These are phyloP conservation scores for Annulohypoxylon maeteangense DNA, from an alignment of 495 filamentous ascomycete species.

Conservation along the genomic window DNA sequence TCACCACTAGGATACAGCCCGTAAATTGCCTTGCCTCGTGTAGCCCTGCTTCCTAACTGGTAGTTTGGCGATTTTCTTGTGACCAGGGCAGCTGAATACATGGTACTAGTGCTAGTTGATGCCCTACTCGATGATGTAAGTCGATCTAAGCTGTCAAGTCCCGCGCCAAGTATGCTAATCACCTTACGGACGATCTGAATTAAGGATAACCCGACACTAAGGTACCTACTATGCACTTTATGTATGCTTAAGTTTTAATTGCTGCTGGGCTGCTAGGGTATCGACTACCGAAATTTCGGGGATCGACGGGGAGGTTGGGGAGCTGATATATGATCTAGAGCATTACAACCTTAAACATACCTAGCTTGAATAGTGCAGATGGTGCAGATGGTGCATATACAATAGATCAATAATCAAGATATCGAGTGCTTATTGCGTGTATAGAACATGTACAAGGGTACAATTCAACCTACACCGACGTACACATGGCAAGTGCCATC, in stretches of 20 bases:
- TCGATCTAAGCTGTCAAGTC: constrained; percentile 23
- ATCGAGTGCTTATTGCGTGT: neutral
- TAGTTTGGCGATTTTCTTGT: constrained; percentile 4
- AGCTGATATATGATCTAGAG: constrained; percentile 2
- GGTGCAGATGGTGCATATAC: too few relatives aligned
- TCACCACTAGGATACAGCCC: neutral
- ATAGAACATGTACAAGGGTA: neutral
- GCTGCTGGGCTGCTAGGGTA: neutral
- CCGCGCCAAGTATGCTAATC: constrained; percentile 21
- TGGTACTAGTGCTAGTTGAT: too few relatives aligned
- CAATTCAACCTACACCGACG: neutral
- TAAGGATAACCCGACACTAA: constrained; percentile 12
- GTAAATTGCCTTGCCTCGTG: constrained; percentile 10
- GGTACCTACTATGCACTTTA: neutral
- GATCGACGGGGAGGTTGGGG: constrained; percentile 14
- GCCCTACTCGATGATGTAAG: constrained; percentile 37
- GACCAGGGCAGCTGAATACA: constrained; percentile 7
- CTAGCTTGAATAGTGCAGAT: neutral
- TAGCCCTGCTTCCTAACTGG: constrained; percentile 8
- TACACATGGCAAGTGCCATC: constrained; percentile 4
- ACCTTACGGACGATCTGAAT: constrained; percentile 7
- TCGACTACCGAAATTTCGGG: neutral
- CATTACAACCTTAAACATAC: neutral
- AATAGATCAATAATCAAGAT: neutral
- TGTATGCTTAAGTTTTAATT: constrained; percentile 2